Conservation (phyloP, 2,329 filamentous ascomycete genomes). For the Verruconis gallopava region DNA sequence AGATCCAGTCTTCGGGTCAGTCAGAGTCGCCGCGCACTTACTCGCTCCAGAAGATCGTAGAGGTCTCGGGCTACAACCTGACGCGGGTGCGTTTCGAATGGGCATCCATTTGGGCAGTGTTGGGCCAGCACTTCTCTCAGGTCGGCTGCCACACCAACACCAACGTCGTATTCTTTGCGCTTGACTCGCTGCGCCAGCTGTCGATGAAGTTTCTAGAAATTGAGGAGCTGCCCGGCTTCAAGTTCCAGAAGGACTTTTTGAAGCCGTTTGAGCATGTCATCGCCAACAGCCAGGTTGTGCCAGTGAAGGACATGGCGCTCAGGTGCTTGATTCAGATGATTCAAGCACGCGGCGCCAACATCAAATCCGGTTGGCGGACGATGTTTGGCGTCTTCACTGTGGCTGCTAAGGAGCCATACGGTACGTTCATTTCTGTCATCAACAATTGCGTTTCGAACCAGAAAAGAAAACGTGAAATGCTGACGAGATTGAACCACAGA, state of each 20-base stretch:
- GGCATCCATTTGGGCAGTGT: slow-evolving; percentile 92
- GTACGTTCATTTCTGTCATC: slow-evolving; percentile 25
- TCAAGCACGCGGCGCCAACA: slow-evolving; percentile 89
- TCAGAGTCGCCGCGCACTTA: slow-evolving; percentile 94
- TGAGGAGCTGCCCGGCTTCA: slow-evolving; percentile 94
- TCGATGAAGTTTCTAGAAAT: slow-evolving; percentile 99
- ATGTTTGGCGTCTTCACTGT: slow-evolving; percentile 99
- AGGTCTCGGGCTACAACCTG: slow-evolving; percentile 99
- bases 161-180: slow-evolving; percentile 89
- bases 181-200: slow-evolving; percentile 87
- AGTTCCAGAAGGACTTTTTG: slow-evolving; percentile 98
- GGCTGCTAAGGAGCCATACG: slow-evolving; percentile 78
- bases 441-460: too few species aligned
- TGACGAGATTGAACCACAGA: slow-evolving; percentile 40
- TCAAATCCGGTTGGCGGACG: slow-evolving; percentile 93
- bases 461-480: too few species aligned
- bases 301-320: slow-evolving; percentile 95
- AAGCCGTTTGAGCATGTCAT: slow-evolving; percentile 98
- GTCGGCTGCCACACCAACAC: slow-evolving; percentile 96
- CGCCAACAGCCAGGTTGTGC: slow-evolving; percentile 77
- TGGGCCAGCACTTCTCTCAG: slow-evolving; percentile 97
- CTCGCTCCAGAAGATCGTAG: slow-evolving; percentile 93
- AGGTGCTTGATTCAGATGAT: slow-evolving; percentile 98
- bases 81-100: slow-evolving; percentile 94
- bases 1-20: slow-evolving; percentile 92